A percentile compares a stretch with the other conserved stretches of the same genome.
phyloP scores from a whole-genome alignment of 2,329 filamentous ascomycete genomes.

The Cordyceps javanica region DNA sequence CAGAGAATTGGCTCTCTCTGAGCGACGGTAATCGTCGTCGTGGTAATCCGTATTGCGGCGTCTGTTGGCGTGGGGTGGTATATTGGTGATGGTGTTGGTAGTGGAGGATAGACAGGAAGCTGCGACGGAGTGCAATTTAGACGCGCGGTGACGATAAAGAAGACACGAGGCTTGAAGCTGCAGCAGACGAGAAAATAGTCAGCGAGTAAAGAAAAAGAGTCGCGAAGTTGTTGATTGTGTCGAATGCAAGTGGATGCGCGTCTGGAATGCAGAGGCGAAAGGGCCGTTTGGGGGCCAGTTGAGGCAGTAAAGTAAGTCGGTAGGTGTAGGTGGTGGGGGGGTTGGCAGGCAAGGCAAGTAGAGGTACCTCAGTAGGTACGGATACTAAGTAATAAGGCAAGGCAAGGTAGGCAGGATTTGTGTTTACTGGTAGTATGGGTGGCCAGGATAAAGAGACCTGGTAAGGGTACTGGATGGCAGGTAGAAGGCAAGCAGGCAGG shows the following conservation, averaged over 20 bases:
- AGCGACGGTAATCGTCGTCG: background rate
- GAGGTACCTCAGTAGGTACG: too few relatives aligned
- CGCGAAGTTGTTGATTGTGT: constrained; percentile 9
- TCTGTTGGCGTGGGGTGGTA: background rate
- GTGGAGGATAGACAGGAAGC: background rate
- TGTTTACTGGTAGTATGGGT: too few relatives aligned
- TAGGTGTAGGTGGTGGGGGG: too few relatives aligned
- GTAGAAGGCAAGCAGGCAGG: too few relatives aligned
- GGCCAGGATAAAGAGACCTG: too few relatives aligned
- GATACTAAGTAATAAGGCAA: too few relatives aligned
- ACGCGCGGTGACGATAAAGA: background rate
- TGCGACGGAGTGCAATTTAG: constrained; percentile 10
- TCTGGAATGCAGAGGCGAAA: constrained; percentile 11
- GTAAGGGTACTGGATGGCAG: too few relatives aligned
- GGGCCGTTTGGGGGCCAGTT: background rate
- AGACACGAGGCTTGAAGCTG: constrained; percentile 1
- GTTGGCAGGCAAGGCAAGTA: background rate
- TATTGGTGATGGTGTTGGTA: background rate
- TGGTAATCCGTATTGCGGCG: background rate
- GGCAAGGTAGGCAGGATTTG: too few relatives aligned
- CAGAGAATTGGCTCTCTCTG: background rate
- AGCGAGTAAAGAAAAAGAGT: background rate
- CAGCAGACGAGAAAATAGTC: background rate
- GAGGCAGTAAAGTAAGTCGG: too few relatives aligned
- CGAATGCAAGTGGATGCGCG: constrained; percentile 3